phyloP scores from a whole-genome alignment of 148 eudicot species.

The Camellia sinensis region DNA sequence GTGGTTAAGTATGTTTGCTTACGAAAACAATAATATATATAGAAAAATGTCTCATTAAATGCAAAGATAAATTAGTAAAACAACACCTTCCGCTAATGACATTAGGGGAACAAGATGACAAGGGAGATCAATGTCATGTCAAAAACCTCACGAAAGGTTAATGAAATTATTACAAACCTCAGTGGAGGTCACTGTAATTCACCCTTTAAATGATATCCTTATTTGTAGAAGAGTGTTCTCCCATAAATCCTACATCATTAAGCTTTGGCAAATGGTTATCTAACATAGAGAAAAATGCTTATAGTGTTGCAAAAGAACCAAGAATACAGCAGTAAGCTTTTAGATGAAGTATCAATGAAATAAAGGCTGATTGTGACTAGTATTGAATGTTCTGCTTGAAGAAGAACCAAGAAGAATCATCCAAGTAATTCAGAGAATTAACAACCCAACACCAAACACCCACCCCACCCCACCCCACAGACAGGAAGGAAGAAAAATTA shows the following conservation, averaged over 20 bases:
- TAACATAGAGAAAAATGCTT: not conserved
- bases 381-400: not conserved
- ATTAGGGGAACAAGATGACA: no score
- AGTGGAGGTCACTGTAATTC: no score
- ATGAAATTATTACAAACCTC: no score
- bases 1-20: no score
- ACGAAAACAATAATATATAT: no score
- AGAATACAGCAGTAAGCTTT: not conserved
- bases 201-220: no score
- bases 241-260: not conserved
- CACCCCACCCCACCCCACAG: not conserved
- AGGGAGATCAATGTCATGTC: no score
- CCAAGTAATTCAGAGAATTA: not conserved
- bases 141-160: no score
- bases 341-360: constrained; percentile 1
- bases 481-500: not conserved
- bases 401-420: not conserved
- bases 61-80: no score
- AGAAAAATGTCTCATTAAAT: no score
- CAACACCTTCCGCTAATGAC: no score
- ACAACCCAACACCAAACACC: not conserved
- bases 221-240: not conserved
- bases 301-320: not conserved
- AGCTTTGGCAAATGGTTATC: not conserved
- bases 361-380: not conserved